Percentiles rank a stretch among this genome's conserved stretches.
Conservation (phyloP, 495 filamentous ascomycete species). For the Evernia prunastri region DNA sequence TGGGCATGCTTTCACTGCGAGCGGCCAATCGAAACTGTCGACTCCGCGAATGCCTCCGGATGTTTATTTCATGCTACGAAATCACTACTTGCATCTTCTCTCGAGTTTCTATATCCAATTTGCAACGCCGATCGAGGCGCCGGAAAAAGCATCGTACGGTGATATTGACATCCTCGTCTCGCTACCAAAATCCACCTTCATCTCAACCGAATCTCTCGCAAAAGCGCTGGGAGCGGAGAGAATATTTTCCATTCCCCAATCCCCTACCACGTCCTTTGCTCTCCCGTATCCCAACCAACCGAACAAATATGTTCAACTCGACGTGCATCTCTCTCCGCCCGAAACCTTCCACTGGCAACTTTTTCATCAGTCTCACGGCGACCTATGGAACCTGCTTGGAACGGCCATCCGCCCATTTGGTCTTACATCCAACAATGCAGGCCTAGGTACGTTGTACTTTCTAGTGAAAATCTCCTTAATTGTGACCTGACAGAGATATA, state of each 20-base stretch:
- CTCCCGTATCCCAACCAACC: conserved; percentile 41
- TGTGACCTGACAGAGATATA: no score
- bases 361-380: conserved; percentile 58
- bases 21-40: conserved; percentile 34
- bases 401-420: conserved; percentile 53
- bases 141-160: conserved; percentile 49
- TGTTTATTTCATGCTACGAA: conserved; percentile 41
- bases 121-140: conserved; percentile 47
- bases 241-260: conserved; percentile 1
- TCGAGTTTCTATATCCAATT: conserved; percentile 41
- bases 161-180: conserved; percentile 57
- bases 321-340: conserved; percentile 48
- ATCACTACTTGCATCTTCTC: conserved; percentile 37
- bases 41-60: conserved; percentile 53
- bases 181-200: conserved; percentile 26
- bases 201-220: conserved; percentile 9
- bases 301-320: conserved; percentile 52
- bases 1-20: conserved; percentile 46
- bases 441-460: no score
- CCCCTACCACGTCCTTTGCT: conserved; percentile 36
- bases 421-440: conserved; percentile 53
- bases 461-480: no score
- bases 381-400: conserved; percentile 61
- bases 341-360: conserved; percentile 49
- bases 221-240: conserved; percentile 19